Evolutionary conservation across 164 flowering plant species (phyloP), one percentile per base, ranked within the genome.

Genomic region (Vitis rupestris): DNA sequence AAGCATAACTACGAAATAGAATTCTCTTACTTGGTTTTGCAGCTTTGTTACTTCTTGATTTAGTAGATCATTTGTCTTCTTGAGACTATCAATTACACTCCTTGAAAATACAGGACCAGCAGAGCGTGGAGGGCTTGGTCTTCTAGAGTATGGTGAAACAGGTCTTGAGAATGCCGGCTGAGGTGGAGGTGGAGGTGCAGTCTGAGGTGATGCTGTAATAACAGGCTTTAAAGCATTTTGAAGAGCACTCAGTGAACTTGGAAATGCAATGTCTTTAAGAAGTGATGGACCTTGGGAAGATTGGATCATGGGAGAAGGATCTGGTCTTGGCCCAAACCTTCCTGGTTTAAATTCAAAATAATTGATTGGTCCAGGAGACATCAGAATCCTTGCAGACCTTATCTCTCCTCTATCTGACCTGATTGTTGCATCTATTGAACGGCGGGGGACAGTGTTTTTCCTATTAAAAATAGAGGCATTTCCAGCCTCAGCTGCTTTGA

Each of bases 41-140:
- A 93, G 64, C 78, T 84, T 90, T 50, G 80, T 13, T 47, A 87
- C 83, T 81, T 93, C 97, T 78, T 91, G 91, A 65, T 80, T 87
- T 68, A 93, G 70, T 69, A 76, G 63, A 13, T 90, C 97, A 79
- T 91, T 93, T 16, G 89, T 77, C 79, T 83, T 91, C 82, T 72
- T 87, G 9, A 93, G 87, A 65, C 80, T 85, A 53, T 93, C 98
- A 73, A 90, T 76, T 37, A 85, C 79, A 71, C 90, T 81, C 76
- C 84, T 87, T 4, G 98, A 87, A 70, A 80, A 82, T 9, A 74
- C 82, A 61, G 93, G 90, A 65, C 83, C 72, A 19, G 72, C 74
- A 55, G 87, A 80, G 31, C 87, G 85, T 68, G 95, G 90, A 65
- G 98, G 94, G 78, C 95, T 90, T 37, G 89, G 88, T 75, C 77